Conservation (phyloP, 805 yeast species). For the Wickerhamiella spandovensis region DNA sequence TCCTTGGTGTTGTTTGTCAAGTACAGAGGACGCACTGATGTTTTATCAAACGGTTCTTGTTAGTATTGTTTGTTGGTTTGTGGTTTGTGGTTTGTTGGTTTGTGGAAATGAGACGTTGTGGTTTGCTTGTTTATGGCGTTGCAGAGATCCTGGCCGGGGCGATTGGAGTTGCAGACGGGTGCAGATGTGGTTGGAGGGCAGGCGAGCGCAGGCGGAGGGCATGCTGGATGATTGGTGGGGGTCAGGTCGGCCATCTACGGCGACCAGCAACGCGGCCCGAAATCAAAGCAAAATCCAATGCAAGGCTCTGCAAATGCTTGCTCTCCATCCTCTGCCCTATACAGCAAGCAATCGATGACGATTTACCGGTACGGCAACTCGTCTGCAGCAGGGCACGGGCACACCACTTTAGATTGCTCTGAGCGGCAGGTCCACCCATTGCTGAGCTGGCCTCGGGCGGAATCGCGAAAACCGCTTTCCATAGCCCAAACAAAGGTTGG, state of each 20-base stretch:
- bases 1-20: conserved; percentile 40
- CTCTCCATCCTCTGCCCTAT: background rate
- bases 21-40: conserved; percentile 4
- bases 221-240: too few relatives aligned
- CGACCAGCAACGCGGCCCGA: too few relatives aligned
- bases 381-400: background rate
- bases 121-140: too few relatives aligned
- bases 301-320: too few relatives aligned
- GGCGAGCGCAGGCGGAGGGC: too few relatives aligned
- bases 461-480: background rate
- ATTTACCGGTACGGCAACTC: background rate
- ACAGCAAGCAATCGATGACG: background rate
- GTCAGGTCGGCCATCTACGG: too few relatives aligned
- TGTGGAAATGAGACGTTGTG: too few relatives aligned
- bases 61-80: background rate
- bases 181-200: too few relatives aligned
- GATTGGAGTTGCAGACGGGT: too few relatives aligned
- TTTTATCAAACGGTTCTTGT: conserved; percentile 12
- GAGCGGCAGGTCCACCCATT: background rate
- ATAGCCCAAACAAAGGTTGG: background rate
- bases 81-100: too few relatives aligned
- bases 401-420: background rate
- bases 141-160: too few relatives aligned
- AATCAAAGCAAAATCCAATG: too few relatives aligned
- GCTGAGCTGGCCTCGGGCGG: background rate